phyloP scores from a whole-genome alignment of 345 rosid species.

The Pistacia vera region DNA sequence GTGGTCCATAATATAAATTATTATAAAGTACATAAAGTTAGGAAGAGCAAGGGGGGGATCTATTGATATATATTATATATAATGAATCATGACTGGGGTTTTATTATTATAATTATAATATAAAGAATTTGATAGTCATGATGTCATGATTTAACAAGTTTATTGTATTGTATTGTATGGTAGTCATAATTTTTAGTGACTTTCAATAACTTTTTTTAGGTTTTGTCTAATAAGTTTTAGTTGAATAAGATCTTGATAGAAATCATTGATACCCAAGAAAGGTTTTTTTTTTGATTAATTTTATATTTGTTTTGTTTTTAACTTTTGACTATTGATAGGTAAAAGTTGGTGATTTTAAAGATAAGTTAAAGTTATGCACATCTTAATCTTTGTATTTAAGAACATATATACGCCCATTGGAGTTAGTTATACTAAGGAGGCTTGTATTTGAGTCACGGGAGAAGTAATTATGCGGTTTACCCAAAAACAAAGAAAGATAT shows the following conservation, averaged over 20 bases:
- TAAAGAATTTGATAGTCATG: conserved; percentile 6
- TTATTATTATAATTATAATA: background rate
- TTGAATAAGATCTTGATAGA: background rate
- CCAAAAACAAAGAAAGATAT: too few relatives aligned
- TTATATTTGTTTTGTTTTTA: background rate
- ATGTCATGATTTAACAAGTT: conserved; percentile 6
- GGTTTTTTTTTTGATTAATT: background rate
- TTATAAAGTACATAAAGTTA: background rate
- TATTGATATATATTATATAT: background rate
- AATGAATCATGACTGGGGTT: background rate
- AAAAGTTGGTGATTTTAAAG: background rate
- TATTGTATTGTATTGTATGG: conserved; percentile 9
- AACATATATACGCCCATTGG: too few relatives aligned
- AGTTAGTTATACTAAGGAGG: too few relatives aligned
- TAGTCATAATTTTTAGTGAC: conserved; percentile 10
- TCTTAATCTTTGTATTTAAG: too few relatives aligned
- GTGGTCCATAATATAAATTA: background rate
- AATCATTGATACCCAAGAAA: conserved; percentile 1
- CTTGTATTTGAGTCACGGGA: too few relatives aligned
- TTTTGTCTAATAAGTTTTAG: background rate
- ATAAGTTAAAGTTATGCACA: too few relatives aligned
- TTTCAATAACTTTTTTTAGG: conserved; percentile 7
- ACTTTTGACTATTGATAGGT: background rate
- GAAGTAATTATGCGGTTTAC: too few relatives aligned
- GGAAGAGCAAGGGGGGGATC: background rate